Evolutionary conservation across 139 green algal genomes (phyloP).

Genomic region (Spirogloea muscicola): DNA sequence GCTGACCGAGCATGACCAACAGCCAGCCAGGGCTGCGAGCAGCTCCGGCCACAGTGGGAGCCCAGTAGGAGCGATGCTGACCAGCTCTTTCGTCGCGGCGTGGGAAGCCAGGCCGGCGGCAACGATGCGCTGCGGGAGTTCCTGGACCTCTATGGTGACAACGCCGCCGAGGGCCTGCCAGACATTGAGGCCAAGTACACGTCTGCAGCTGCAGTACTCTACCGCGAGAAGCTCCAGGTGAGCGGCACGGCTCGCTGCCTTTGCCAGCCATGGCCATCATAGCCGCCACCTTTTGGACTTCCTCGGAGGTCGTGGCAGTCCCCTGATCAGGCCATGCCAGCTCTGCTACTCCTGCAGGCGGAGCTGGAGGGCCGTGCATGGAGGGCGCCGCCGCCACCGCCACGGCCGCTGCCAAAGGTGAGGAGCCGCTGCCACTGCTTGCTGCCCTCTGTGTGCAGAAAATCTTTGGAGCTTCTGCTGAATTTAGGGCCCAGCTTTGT

Average conservation of each 20-base stretch:
- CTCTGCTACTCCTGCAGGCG: too few species aligned
- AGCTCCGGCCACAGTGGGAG: too few species aligned
- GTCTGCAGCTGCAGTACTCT: constrained; percentile 81
- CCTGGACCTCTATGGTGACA: constrained; percentile 80
- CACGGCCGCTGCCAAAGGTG: neutral
- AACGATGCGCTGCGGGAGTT: constrained; percentile 84
- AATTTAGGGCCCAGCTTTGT: too few species aligned
- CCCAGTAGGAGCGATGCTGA: too few species aligned
- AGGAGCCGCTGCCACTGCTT: neutral
- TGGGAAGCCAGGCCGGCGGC: constrained; percentile 76
- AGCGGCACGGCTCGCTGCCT: neutral
- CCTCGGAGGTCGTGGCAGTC: too few species aligned
- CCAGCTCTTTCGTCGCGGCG: too few species aligned
- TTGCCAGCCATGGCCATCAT: too few species aligned
- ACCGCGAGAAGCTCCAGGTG: constrained; percentile 69
- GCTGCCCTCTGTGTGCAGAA: neutral
- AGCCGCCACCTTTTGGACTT: too few species aligned
- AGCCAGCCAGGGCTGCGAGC: too few species aligned
- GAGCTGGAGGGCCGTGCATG: neutral
- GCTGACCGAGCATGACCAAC: too few species aligned
- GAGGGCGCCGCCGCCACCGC: neutral
- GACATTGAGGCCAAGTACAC: constrained; percentile 96
- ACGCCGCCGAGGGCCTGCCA: constrained; percentile 66
- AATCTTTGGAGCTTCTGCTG: neutral
- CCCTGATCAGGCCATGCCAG: too few species aligned